Percentiles rank a stretch among this genome's conserved stretches.
phyloP scores from a whole-genome alignment of 2,329 filamentous ascomycete genomes.

The Cercospora brassicicola region DNA sequence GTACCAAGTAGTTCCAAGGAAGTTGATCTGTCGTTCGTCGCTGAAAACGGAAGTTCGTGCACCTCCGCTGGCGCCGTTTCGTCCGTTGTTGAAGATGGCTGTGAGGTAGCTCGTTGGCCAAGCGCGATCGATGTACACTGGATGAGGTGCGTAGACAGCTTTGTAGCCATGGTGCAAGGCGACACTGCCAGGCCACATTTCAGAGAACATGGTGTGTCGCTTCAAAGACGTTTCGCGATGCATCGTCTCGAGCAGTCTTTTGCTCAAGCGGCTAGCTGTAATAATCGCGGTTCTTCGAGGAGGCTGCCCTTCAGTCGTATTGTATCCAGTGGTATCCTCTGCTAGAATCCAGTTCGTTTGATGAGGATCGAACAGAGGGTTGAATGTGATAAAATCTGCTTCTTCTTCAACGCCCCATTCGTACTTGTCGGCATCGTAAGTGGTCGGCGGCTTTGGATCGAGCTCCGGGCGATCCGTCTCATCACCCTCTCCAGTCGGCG shows the following conservation, averaged over 20 bases:
- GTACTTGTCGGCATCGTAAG: constrained; percentile 57
- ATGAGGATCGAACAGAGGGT: constrained; percentile 72
- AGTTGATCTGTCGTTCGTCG: constrained; percentile 56
- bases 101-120: constrained; percentile 58
- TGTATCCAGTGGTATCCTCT: constrained; percentile 69
- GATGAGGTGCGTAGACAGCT: constrained; percentile 65
- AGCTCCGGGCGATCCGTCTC: constrained; percentile 53
- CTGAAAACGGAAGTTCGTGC: constrained; percentile 51
- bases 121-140: constrained; percentile 57
- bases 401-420: constrained; percentile 69
- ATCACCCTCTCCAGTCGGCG: constrained; percentile 44
- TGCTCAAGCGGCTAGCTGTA: constrained; percentile 67
- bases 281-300: constrained; percentile 71
- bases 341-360: constrained; percentile 72
- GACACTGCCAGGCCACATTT: constrained; percentile 73
- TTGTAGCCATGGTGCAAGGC: constrained; percentile 76
- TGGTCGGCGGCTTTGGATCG: constrained; percentile 55
- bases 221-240: constrained; percentile 70
- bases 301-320: constrained; percentile 52
- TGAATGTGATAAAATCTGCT: constrained; percentile 74
- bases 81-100: constrained; percentile 57
- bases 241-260: constrained; percentile 68
- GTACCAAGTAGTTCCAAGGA: constrained; percentile 56
- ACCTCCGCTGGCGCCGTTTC: constrained; percentile 53
- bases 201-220: constrained; percentile 72